Conservation (phyloP, 2,329 filamentous ascomycete genomes). For the Xylogone sp. region DNA sequence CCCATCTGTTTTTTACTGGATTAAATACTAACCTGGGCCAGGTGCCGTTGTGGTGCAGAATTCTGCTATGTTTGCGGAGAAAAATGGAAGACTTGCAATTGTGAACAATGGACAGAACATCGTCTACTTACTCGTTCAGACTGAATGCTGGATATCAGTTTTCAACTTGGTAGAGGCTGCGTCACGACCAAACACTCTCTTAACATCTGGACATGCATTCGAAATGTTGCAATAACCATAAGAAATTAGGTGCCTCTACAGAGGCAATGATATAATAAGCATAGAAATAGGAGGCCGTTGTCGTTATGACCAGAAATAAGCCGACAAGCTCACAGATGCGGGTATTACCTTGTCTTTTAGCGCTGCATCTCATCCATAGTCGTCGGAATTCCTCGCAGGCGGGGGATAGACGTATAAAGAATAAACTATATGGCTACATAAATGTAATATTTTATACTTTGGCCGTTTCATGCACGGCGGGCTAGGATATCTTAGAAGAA, state of each 20-base stretch:
- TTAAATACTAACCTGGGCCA: slow-evolving; percentile 14
- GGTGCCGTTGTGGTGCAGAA: slow-evolving; percentile 40
- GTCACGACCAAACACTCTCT: no score
- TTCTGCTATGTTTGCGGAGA: slow-evolving; percentile 48
- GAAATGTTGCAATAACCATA: no score
- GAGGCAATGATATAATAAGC: no score
- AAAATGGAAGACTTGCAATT: slow-evolving; percentile 36
- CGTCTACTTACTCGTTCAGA: slow-evolving; percentile 28
- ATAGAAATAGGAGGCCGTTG: no score
- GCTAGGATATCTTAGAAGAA: no score
- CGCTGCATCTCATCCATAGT: slow-evolving; percentile 43
- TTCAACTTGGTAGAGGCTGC: no score
- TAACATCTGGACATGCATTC: no score
- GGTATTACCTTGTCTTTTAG: slow-evolving; percentile 36
- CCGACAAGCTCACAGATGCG: slow-evolving; percentile 33
- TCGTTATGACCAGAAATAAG: neutral
- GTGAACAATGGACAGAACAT: slow-evolving; percentile 35
- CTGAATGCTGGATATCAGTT: slow-evolving; percentile 29
- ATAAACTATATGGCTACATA: no score
- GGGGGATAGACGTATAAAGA: slow-evolving; percentile 41
- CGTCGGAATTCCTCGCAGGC: slow-evolving; percentile 37
- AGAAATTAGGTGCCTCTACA: no score
- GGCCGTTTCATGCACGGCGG: no score
- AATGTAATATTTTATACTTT: no score
- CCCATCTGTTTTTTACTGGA: no score